Conservation (phyloP, 129 eudicot genomes). For the Cynara cardunculus region DNA sequence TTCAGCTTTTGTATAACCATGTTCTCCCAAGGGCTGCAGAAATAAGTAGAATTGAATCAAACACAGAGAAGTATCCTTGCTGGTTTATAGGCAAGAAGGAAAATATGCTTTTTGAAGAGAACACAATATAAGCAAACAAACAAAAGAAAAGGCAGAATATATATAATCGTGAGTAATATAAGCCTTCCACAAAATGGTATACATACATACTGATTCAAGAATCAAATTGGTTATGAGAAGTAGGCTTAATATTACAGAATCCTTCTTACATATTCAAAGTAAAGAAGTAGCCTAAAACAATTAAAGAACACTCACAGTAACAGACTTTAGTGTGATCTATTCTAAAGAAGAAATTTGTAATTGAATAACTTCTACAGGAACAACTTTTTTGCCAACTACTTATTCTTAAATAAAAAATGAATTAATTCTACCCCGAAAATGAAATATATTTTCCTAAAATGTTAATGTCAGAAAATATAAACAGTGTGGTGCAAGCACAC, state of each 20-base stretch:
- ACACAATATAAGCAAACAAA: neutral
- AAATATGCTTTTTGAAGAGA: neutral
- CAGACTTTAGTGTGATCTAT: neutral
- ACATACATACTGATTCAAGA: neutral
- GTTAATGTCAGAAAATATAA: neutral
- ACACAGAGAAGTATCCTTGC: neutral
- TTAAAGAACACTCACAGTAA: neutral
- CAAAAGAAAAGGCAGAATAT: neutral
- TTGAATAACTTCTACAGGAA: neutral
- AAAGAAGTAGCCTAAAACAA: neutral
- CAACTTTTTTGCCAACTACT: neutral
- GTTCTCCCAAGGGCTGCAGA: constrained; percentile 67
- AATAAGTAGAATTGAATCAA: neutral
- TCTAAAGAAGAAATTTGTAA: neutral
- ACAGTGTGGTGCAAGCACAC: neutral
- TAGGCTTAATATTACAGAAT: neutral
- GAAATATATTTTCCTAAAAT: neutral
- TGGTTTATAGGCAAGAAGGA: neutral
- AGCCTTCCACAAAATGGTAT: neutral
- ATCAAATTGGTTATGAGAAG: neutral
- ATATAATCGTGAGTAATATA: neutral
- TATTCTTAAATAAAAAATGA: neutral
- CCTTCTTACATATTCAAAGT: neutral
- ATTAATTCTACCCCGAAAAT: neutral
- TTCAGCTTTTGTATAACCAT: constrained; percentile 50